Conservation (phyloP, 1,284 basidiomycete species). For the Phaffia rhodozyma region DNA sequence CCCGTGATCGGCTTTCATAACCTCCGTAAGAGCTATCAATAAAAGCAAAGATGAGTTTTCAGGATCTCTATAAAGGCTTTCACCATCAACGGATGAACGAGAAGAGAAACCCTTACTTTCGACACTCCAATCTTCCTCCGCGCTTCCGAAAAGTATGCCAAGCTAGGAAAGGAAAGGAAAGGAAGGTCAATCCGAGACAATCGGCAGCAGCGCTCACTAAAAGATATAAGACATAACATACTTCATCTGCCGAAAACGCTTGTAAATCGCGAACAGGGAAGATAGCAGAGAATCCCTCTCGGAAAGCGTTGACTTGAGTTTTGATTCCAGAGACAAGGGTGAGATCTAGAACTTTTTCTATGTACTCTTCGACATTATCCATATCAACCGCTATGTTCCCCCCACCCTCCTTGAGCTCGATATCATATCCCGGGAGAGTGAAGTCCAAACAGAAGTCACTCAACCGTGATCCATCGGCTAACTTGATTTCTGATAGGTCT, state of each 20-base stretch:
- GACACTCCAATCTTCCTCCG: slow-evolving; percentile 23
- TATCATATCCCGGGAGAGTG: slow-evolving; percentile 87
- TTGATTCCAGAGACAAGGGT: slow-evolving; percentile 65
- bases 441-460: slow-evolving; percentile 89
- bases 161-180: slow-evolving; percentile 13
- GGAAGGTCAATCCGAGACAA: slow-evolving; percentile 17
- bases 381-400: slow-evolving; percentile 65
- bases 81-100: not conserved
- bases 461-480: slow-evolving; percentile 43
- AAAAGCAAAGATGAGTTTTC: not conserved
- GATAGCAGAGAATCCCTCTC: slow-evolving; percentile 77
- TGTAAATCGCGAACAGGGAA: slow-evolving; percentile 83
- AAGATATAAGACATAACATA: slow-evolving; percentile 16
- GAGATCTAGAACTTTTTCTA: slow-evolving; percentile 58
- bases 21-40: slow-evolving; percentile 62
- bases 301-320: slow-evolving; percentile 69
- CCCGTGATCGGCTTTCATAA: slow-evolving; percentile 94
- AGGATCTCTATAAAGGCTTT: not conserved
- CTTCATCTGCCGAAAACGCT: slow-evolving; percentile 88
- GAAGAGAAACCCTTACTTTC: slow-evolving; percentile 8
- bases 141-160: slow-evolving; percentile 19
- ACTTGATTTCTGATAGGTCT: slow-evolving; percentile 27
- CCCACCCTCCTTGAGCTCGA: slow-evolving; percentile 76
- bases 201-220: not conserved
- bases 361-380: slow-evolving; percentile 79